Evolutionary conservation across 2,329 filamentous ascomycete genomes (phyloP), one percentile per base, ranked within the genome.

Genomic region (Didymellaceae sp.): DNA sequence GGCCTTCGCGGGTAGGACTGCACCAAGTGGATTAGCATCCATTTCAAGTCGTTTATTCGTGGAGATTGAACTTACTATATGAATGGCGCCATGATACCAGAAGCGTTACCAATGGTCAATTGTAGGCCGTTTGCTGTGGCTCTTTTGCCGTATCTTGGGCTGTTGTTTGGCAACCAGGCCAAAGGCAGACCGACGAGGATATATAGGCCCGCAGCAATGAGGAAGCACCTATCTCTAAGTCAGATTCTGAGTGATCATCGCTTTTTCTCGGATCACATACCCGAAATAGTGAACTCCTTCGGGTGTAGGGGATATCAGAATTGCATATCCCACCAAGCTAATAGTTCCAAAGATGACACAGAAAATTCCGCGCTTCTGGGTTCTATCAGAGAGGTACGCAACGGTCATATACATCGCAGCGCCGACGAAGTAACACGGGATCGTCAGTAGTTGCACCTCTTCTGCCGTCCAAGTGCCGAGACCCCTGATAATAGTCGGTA

Each of bases 401-500:
- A 84, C 78, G 8, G 77, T 57, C 69, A 92, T 82, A 68, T 91
- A 92, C 0, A 81, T 82, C 5, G 86, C 77, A 0, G 88, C 88
- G 3, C 89, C 89, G 5, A 90, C 69, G 5, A 84, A 83, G 67
- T 92, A 92, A 71, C 87, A 90, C 0, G 89, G 89, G 35, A 92
- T 88, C 0, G 89, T 92, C 31, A 92, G 80, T 20, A 89, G 82
- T 69, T 92, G 89, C 6, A 90, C 82, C 63, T 89, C 78, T 0
- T 77, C 76, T 0, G 82, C 79, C 78, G 87, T 90, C 3, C 66
- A 67, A 1, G 75, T 73, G 2, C 87, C 86, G 44, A 91, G 81
- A 4, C 81, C 85, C 31, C 82, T 77, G 69, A 93, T 90, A 58
- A 93, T 92, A 5, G 88, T 91, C 0, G 89, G 89, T 32, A 93